A percentile compares a stretch with the other conserved stretches of the same genome.
These are phyloP conservation scores for Neurospora sp. DNA, from an alignment of 495 filamentous ascomycete species.

Conservation along the genomic window DNA sequence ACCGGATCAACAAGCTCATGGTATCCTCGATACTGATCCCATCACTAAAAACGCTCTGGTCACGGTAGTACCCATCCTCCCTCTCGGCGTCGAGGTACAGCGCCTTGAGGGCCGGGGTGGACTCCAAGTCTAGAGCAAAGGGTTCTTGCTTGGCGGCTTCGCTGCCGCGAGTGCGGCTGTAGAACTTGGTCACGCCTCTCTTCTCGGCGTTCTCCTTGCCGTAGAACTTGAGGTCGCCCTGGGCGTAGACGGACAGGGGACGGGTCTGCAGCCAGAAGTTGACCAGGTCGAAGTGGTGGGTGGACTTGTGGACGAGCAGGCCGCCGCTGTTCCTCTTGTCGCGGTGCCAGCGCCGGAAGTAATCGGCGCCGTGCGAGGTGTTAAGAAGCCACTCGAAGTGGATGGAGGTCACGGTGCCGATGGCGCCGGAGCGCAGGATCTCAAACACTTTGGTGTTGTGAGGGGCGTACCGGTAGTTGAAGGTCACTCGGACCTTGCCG, in stretches of 20 bases:
- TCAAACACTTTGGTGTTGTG: too few relatives aligned
- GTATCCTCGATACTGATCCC: slow-evolving; percentile 53
- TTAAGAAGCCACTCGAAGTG: slow-evolving; percentile 55
- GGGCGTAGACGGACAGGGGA: slow-evolving; percentile 35
- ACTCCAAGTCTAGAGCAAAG: slow-evolving; percentile 43
- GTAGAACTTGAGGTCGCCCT: slow-evolving; percentile 39
- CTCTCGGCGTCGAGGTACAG: slow-evolving; percentile 50
- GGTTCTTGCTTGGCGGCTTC: slow-evolving; percentile 27
- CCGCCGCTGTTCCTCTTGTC: slow-evolving; percentile 49
- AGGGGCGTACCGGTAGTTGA: too few relatives aligned
- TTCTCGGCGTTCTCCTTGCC: slow-evolving; percentile 36
- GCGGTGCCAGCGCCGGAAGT: slow-evolving; percentile 53
- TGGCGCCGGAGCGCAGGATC: slow-evolving; percentile 26
- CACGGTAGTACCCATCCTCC: slow-evolving; percentile 48
- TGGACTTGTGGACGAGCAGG: slow-evolving; percentile 40
- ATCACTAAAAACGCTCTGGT: slow-evolving; percentile 50
- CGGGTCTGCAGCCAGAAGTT: slow-evolving; percentile 41
- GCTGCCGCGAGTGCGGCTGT: slow-evolving; percentile 28
- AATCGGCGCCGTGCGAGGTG: slow-evolving; percentile 49
- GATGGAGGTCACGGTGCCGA: slow-evolving; percentile 43
- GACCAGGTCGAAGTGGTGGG: slow-evolving; percentile 42
- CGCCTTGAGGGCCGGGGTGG: slow-evolving; percentile 39
- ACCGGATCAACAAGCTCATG: slow-evolving; percentile 48
- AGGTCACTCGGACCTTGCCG: too few relatives aligned
- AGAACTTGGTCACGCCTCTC: slow-evolving; percentile 29